Conservation (phyloP, 306 rosid genomes). For the Ormosia semicastrata region DNA sequence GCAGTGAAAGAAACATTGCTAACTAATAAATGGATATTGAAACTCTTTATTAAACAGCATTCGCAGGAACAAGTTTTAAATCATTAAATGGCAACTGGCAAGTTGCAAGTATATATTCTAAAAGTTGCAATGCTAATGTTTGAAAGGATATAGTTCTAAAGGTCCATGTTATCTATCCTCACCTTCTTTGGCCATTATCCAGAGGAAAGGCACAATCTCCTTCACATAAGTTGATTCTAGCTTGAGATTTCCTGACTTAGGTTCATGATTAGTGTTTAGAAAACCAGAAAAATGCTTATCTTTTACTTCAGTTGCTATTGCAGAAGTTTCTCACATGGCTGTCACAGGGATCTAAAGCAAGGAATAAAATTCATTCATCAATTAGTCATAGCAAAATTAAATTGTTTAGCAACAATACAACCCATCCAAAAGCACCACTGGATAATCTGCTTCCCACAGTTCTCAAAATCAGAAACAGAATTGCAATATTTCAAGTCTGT, state of each 20-base stretch:
- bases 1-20: slow-evolving; percentile 52
- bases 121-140: background rate
- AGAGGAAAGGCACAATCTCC: background rate
- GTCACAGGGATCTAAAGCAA: background rate
- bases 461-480: background rate
- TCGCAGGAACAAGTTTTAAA: slow-evolving; percentile 36
- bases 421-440: slow-evolving; percentile 6
- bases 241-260: background rate
- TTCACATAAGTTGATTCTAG: background rate
- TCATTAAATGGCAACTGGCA: slow-evolving; percentile 51
- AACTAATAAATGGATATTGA: slow-evolving; percentile 41
- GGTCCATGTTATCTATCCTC: background rate
- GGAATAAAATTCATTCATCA: background rate
- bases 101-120: slow-evolving; percentile 11
- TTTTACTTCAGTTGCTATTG: background rate
- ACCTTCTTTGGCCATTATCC: background rate
- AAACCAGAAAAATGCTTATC: background rate
- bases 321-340: background rate
- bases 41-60: slow-evolving; percentile 41
- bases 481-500: background rate
- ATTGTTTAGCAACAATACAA: background rate
- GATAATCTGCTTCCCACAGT: background rate
- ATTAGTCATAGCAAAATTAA: background rate
- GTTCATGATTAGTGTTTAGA: background rate
- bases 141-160: background rate